A percentile compares a stretch with the other conserved stretches of the same genome.
Evolutionary conservation across 371 early-diverging fungal species (phyloP).

Genomic region (Mortierella sp.): DNA sequence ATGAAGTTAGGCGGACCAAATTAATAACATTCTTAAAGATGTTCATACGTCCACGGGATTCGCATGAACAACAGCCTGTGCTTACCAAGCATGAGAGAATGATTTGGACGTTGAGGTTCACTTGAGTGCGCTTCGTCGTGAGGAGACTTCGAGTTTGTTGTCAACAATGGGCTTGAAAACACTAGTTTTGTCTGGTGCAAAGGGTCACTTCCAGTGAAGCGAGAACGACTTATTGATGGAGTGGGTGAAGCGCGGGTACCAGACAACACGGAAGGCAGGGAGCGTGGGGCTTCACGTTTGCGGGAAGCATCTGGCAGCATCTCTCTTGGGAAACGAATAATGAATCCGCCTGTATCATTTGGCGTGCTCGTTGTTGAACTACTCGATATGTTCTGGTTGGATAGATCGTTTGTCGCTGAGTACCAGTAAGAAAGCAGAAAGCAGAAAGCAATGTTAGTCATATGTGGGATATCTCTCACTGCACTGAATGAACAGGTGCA

Average conservation of each 20-base stretch:
- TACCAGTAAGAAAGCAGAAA: background rate
- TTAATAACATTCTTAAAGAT: background rate
- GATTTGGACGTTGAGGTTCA: slow-evolving; percentile 2
- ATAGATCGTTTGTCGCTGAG: background rate
- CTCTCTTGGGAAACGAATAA: slow-evolving; percentile 46
- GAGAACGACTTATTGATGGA: background rate
- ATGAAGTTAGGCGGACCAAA: slow-evolving; percentile 12
- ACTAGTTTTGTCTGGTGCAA: slow-evolving; percentile 11
- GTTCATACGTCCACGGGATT: background rate
- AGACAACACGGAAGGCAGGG: slow-evolving; percentile 11
- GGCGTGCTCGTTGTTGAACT: background rate
- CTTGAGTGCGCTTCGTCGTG: slow-evolving; percentile 22
- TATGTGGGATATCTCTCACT: background rate
- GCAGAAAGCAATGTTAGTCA: background rate
- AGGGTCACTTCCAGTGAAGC: slow-evolving; percentile 7
- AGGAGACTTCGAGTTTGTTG: slow-evolving; percentile 18
- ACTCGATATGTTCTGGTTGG: background rate
- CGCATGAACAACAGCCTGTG: background rate
- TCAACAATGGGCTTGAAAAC: background rate
- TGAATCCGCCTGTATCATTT: slow-evolving; percentile 18
- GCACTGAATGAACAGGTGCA: background rate
- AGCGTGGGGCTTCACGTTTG: slow-evolving; percentile 11
- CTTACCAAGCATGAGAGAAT: slow-evolving; percentile 23
- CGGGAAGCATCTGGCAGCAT: slow-evolving; percentile 44
- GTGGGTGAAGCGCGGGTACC: background rate